Conservation (phyloP, 163 green algal species). For the Smithsoniella earleae region DNA sequence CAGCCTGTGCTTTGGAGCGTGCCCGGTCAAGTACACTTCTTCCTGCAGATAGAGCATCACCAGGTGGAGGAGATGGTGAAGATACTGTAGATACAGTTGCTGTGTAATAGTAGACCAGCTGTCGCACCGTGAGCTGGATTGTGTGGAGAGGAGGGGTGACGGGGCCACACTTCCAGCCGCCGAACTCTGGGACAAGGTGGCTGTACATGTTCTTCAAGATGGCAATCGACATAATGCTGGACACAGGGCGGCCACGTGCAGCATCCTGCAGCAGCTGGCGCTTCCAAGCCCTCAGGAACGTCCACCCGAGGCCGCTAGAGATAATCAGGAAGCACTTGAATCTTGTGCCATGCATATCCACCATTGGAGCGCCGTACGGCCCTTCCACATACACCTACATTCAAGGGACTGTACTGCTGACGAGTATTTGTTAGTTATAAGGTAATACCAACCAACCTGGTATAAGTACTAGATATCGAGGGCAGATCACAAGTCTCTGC, state of each 20-base stretch:
- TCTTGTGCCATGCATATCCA: background rate
- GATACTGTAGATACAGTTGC: no score
- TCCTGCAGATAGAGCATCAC: no score
- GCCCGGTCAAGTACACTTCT: constrained; percentile 12
- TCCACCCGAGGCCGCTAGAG: background rate
- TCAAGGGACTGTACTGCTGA: no score
- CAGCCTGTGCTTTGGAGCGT: no score
- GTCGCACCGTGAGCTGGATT: no score
- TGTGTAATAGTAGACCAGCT: no score
- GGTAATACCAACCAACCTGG: no score
- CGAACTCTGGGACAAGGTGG: background rate
- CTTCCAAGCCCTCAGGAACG: constrained; percentile 1
- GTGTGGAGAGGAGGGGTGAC: background rate
- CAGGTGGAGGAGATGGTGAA: no score
- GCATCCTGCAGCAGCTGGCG: background rate
- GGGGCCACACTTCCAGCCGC: background rate
- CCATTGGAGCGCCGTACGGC: constrained; percentile 2
- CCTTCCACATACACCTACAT: constrained; percentile 12
- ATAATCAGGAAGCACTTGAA: constrained; percentile 18
- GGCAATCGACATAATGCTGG: background rate
- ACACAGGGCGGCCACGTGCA: background rate
- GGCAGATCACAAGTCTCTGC: no score
- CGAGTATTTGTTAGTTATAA: no score
- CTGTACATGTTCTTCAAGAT: background rate
- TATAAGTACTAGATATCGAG: no score